phyloP scores from a whole-genome alignment of 495 filamentous ascomycete genomes.

The Daldinia childiae region DNA sequence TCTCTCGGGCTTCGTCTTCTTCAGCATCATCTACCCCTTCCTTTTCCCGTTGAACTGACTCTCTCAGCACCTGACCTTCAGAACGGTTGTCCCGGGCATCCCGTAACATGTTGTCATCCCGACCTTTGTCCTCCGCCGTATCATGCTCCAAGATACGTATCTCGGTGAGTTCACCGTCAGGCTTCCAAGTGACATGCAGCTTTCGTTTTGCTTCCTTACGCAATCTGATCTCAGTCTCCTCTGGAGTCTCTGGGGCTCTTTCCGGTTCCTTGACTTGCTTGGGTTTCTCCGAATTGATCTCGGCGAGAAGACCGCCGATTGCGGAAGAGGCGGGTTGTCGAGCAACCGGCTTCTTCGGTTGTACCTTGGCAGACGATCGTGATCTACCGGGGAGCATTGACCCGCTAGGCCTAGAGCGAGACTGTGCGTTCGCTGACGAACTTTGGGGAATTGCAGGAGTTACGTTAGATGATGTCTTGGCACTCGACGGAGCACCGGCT shows the following conservation, averaged over 20 bases:
- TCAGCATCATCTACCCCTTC: constrained; percentile 68
- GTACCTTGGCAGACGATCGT: constrained; percentile 41
- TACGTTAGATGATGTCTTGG: constrained; percentile 27
- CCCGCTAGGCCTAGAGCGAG: constrained; percentile 35
- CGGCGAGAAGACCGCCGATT: constrained; percentile 50
- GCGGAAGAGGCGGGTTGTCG: constrained; percentile 42
- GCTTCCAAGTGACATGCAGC: constrained; percentile 70
- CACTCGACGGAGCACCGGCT: constrained; percentile 22
- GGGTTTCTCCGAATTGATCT: constrained; percentile 49
- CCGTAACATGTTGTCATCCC: constrained; percentile 68
- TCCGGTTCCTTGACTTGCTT: constrained; percentile 62
- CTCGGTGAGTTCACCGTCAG: constrained; percentile 75
- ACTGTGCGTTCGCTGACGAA: constrained; percentile 18
- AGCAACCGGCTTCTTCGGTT: constrained; percentile 47
- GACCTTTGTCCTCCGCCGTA: constrained; percentile 77
- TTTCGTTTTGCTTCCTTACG: constrained; percentile 81
- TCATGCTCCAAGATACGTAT: constrained; percentile 80
- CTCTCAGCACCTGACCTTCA: constrained; percentile 77
- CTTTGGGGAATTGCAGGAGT: constrained; percentile 29
- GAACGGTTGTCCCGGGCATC: constrained; percentile 75
- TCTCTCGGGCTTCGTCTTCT: constrained; percentile 56
- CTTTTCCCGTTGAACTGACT: constrained; percentile 52
- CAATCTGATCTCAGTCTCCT: constrained; percentile 75
- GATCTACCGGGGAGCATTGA: constrained; percentile 48
- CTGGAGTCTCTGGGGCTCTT: constrained; percentile 70